Base-by-base conservation (phyloP, 1,284 basidiomycete genomes). In the Caloboletus inedulis region DNA sequence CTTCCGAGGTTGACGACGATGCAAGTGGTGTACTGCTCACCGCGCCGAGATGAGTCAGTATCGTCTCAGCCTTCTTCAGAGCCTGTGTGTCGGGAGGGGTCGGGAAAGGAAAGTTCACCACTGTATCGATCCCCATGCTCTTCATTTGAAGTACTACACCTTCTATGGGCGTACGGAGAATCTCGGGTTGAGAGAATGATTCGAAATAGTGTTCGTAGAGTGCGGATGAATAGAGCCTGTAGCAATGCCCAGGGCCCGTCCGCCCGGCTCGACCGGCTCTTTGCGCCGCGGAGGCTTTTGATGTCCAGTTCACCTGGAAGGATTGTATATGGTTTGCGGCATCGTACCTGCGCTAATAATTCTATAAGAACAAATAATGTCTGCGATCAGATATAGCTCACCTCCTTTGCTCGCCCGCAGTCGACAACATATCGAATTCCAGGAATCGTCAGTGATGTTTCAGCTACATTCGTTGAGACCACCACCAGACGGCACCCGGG, bases 81-180 rank as follows among this genome's bases (percentile, higher is more conserved):
- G 85, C 80, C 4, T 71, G 63, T n/a, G 89, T 82, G 67, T 98
- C 91, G 0, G 97, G 97, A 9, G 96, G 88, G 0, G 97, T 98
- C 0, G 97, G 97, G 74, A 99, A 99, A 10, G 97, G 97, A 69
- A 99, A 99, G 72, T 98, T 98, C 62, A 91, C 80, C 21, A 99
- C 94, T 0, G 92, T 81, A 64, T 98, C 95, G 55, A 99, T 95
- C 66, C 98, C 94, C 95, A 99, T 98, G 68, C 87, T 88, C 78
- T 99, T 99, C 97, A 99, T 99, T 72, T 98, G 94, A 33, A 99
- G 77, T 12, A 99, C 93, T 23, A 99, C 85, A 0, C 95, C 95
- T 63, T 99, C 97, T 62, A 99, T 96, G 0, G 97, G 96, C 75
- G 93, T 95, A 27, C 96, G 87, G 41, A 95, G 78, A 56, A 99